phyloP scores from a whole-genome alignment of 768 basidiomycete genomes.

The Boletus sp. region DNA sequence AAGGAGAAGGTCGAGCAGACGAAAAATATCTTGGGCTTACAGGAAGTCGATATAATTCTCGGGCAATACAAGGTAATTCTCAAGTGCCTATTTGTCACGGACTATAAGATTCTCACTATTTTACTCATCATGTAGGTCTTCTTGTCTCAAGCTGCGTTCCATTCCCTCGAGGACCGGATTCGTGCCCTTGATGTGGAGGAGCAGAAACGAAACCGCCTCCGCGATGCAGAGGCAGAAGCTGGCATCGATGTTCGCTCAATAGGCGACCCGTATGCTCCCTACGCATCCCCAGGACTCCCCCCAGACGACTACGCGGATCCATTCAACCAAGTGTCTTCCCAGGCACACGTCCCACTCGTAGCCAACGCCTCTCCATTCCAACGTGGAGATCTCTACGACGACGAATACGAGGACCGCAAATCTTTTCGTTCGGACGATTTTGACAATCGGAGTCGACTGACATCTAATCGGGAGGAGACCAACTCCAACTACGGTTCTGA shows the following conservation, averaged over 20 bases:
- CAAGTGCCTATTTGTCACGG: background rate
- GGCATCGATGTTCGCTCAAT: conserved; percentile 56
- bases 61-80: conserved; percentile 76
- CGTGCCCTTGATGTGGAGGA: conserved; percentile 84
- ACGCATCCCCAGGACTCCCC: conserved; percentile 47
- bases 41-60: conserved; percentile 71
- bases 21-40: conserved; percentile 50
- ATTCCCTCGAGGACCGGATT: conserved; percentile 81
- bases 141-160: conserved; percentile 83
- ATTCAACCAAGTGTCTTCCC: conserved; percentile 51
- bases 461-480: conserved; percentile 73
- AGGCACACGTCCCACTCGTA: conserved; percentile 79
- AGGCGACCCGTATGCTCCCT: conserved; percentile 76
- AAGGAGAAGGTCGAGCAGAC: conserved; percentile 60
- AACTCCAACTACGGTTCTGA: conserved; percentile 85
- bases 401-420: conserved; percentile 73
- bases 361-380: conserved; percentile 79
- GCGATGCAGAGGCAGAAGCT: conserved; percentile 71
- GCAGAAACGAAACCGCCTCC: conserved; percentile 72
- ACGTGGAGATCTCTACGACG: conserved; percentile 70
- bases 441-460: conserved; percentile 74
- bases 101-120: conserved; percentile 1
- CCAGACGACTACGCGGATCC: conserved; percentile 50
- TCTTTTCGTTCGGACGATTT: conserved; percentile 75
- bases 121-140: conserved; percentile 60